Evolutionary conservation across 2,329 filamentous ascomycete species (phyloP).

Genomic region (Metarhizium album): DNA sequence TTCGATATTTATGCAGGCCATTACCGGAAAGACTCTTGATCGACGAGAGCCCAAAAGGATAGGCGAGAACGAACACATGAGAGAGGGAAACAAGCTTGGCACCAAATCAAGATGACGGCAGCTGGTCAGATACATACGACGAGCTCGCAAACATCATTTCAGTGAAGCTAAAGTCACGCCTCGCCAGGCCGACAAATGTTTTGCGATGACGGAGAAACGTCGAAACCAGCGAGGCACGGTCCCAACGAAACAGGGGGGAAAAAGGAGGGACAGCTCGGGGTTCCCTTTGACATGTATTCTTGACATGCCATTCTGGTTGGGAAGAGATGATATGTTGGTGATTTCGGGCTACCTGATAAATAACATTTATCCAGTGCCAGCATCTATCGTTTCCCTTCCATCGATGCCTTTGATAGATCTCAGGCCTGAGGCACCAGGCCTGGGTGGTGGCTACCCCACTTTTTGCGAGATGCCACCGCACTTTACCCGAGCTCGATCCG

Average conservation of each 20-base stretch:
- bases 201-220: neutral
- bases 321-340: neutral
- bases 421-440: too few species aligned
- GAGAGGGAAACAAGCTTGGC: neutral
- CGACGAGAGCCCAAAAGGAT: too few species aligned
- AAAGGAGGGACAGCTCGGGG: neutral
- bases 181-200: neutral
- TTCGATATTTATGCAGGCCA: conserved; percentile 44
- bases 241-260: too few species aligned
- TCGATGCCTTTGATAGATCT: too few species aligned
- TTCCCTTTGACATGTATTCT: neutral
- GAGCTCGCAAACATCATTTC: neutral
- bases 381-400: too few species aligned
- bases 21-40: conserved; percentile 11
- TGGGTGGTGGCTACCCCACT: neutral
- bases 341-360: too few species aligned
- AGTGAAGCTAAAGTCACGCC: neutral
- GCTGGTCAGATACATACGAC: neutral
- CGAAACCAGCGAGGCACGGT: neutral
- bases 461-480: neutral
- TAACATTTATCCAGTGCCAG: too few species aligned
- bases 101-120: neutral
- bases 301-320: neutral
- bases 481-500: neutral
- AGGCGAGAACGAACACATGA: neutral